Evolutionary conservation across 768 basidiomycete species (phyloP), one percentile per base, ranked within the genome.

Genomic region (Trametes sanguinea): DNA sequence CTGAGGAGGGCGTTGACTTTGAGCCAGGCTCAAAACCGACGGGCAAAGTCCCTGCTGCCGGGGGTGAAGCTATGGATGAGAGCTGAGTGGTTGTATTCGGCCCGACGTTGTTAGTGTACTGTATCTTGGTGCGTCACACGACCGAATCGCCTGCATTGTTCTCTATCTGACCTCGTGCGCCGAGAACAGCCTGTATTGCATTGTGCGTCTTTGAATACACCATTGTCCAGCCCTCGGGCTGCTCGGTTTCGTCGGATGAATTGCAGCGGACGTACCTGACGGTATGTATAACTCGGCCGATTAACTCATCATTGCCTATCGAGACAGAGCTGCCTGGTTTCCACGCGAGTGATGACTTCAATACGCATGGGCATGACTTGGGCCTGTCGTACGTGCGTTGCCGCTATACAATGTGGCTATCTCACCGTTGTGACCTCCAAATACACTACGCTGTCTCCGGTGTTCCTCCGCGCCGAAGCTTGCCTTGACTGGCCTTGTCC

Each of bases 1-100:
- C 90, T 70, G 89, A 91, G 70, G 90, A 90, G 75, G 81, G 87
- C 54, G 75, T 75, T 2, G 77, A 65, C 4, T 73, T 71, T 14
- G 69, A 57, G 44, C 73, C 75, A 58, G 66, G 46, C 6, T 60
- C 52, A 10, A 33, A 17, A 5, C 61, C 56, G 5, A 29, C 52
- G 5, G 56, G 42, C n/a, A 58, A 57, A 39, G 39, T 16, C 6
- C 13, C 44, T 39, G 32, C 58, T 10, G 63, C 32, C 6, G 30
- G 35, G 22, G 57, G 13, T 13, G 58, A 72, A n/a, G 63, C 65
- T 8, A 80, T 76, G 79, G 80, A 80, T 55, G 60, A 67, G 51
- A 76, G 71, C 54, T 75, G 64, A 68, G 40, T 10, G 50, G n/a
- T 5, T 8, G 5, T 51, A 33, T 39, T 1, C 29, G 11, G 50